These are phyloP conservation scores for Wickerhamomyces bovis DNA, from an alignment of 805 yeast genomes.

Conservation along the genomic window DNA sequence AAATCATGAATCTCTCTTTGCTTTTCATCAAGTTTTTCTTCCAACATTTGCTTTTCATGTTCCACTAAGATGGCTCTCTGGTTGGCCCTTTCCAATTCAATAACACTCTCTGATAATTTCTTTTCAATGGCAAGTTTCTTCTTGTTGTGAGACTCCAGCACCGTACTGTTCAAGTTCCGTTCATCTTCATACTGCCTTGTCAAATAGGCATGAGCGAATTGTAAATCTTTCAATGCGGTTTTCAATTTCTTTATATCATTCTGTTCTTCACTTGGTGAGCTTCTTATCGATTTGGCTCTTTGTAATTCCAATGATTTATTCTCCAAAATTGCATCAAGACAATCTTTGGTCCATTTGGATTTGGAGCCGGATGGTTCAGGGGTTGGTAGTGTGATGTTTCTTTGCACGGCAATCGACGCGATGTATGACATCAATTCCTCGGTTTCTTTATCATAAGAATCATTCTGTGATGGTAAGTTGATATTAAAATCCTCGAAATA, in stretches of 20 bases:
- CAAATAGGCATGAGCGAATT: constrained; percentile 65
- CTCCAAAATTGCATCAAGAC: constrained; percentile 15
- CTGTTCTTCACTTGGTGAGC: background rate
- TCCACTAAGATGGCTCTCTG: constrained; percentile 31
- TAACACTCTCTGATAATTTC: constrained; percentile 36
- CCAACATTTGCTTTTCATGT: constrained; percentile 29
- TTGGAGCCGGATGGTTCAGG: constrained; percentile 14
- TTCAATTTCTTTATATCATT: constrained; percentile 26
- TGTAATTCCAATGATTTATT: background rate
- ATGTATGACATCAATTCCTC: constrained; percentile 23
- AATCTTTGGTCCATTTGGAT: constrained; percentile 22
- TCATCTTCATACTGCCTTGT: constrained; percentile 65
- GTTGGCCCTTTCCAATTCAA: constrained; percentile 31
- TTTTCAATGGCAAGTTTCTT: constrained; percentile 47
- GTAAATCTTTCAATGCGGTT: constrained; percentile 62
- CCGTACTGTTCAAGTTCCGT: constrained; percentile 45
- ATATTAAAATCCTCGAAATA: constrained; percentile 19
- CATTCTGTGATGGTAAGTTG: background rate
- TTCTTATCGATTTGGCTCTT: background rate
- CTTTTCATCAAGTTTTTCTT: constrained; percentile 24
- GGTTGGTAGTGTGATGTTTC: constrained; percentile 16
- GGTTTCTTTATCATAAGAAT: constrained; percentile 8
- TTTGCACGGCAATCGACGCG: constrained; percentile 23
- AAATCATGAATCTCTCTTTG: constrained; percentile 37
- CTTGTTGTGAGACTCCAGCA: constrained; percentile 47